Percentiles rank a stretch among this genome's conserved stretches.
These are phyloP conservation scores for Arabidopsis arenosa DNA, from an alignment of 345 rosid genomes.

Conservation along the genomic window DNA sequence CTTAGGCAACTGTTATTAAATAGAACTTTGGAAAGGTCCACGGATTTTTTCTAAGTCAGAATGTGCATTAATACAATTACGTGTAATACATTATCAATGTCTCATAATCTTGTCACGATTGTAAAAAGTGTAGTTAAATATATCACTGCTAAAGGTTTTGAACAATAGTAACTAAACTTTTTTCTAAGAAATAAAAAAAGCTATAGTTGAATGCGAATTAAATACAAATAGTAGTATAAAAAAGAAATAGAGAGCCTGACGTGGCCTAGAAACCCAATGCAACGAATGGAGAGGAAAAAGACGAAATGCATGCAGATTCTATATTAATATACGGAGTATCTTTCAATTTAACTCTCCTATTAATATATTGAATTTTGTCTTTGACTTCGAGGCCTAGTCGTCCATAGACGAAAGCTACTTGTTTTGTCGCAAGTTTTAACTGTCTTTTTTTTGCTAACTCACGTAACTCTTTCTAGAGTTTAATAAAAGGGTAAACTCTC, in stretches of 20 bases:
- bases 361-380: slow-evolving; percentile 16
- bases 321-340: neutral
- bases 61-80: slow-evolving; percentile 20
- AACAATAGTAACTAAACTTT: neutral
- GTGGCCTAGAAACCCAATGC: slow-evolving; percentile 9
- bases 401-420: slow-evolving; percentile 8
- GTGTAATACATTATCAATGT: neutral
- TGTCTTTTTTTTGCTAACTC: slow-evolving; percentile 27
- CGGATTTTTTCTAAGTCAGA: slow-evolving; percentile 9
- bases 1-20: slow-evolving; percentile 25
- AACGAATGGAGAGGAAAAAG: slow-evolving; percentile 33
- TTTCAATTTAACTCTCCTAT: neutral
- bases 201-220: neutral
- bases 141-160: neutral
- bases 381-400: slow-evolving; percentile 29
- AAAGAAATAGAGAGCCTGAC: slow-evolving; percentile 21
- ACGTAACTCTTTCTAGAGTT: neutral
- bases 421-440: slow-evolving; percentile 28
- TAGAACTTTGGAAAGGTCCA: slow-evolving; percentile 26
- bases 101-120: neutral
- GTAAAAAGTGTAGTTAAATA: neutral
- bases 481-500: neutral
- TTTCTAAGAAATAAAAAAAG: too few relatives aligned
- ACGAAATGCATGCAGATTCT: slow-evolving; percentile 40
- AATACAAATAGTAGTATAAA: neutral